These are phyloP conservation scores for Saccharomycopsis synnaedendra DNA, from an alignment of 805 yeast genomes.

Conservation along the genomic window DNA sequence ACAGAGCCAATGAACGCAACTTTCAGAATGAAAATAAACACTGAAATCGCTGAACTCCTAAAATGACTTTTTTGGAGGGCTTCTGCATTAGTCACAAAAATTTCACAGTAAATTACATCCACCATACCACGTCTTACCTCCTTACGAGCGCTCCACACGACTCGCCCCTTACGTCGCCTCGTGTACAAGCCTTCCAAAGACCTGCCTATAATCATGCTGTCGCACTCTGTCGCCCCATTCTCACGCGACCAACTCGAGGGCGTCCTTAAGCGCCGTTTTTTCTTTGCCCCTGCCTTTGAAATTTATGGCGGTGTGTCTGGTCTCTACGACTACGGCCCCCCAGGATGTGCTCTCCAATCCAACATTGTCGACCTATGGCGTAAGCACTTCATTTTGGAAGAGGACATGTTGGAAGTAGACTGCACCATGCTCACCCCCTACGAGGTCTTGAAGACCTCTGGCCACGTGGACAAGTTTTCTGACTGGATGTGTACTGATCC, in stretches of 20 bases:
- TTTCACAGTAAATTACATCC: too few species aligned
- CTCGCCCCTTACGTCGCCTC: too few species aligned
- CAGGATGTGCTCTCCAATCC: constrained; percentile 98
- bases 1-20: too few species aligned
- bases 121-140: too few species aligned
- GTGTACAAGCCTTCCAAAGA: neutral
- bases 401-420: constrained; percentile 98
- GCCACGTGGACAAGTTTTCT: constrained; percentile 97
- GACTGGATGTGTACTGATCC: constrained; percentile 98
- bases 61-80: too few species aligned
- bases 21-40: too few species aligned
- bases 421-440: constrained; percentile 96
- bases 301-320: constrained; percentile 98
- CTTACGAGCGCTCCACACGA: too few species aligned
- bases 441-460: constrained; percentile 96
- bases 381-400: constrained; percentile 93
- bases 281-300: constrained; percentile 95
- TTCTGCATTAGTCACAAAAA: too few species aligned
- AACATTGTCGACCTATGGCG: constrained; percentile 93
- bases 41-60: too few species aligned
- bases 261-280: constrained; percentile 89
- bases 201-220: constrained; percentile 9
- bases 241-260: constrained; percentile 83
- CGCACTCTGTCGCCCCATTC: constrained; percentile 26
- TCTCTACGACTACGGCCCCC: constrained; percentile 97